Percentiles rank a stretch among this genome's conserved stretches.
phyloP scores from a whole-genome alignment of 345 rosid genomes.

The Brassica nigra region DNA sequence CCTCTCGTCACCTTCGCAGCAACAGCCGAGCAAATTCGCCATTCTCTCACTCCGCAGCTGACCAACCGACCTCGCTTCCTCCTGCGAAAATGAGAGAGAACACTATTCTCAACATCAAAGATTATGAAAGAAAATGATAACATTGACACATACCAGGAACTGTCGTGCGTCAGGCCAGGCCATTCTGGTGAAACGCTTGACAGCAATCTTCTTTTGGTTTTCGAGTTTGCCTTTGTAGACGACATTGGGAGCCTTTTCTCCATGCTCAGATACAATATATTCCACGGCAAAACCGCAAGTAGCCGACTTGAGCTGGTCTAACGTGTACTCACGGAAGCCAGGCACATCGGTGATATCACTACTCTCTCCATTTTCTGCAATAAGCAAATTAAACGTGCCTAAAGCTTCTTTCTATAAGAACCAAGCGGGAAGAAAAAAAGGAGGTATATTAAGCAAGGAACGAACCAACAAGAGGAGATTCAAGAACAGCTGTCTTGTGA shows the following conservation, averaged over 20 bases:
- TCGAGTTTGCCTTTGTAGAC: slow-evolving; percentile 87
- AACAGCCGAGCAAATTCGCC: slow-evolving; percentile 89
- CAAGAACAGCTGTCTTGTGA: slow-evolving; percentile 65
- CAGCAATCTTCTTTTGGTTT: slow-evolving; percentile 76
- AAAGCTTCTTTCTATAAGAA: not conserved
- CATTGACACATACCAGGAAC: slow-evolving; percentile 68
- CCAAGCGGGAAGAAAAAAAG: not conserved
- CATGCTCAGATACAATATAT: slow-evolving; percentile 90
- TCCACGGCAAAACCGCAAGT: slow-evolving; percentile 88
- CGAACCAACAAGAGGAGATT: slow-evolving; percentile 71
- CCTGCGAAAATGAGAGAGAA: slow-evolving; percentile 44
- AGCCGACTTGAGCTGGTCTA: slow-evolving; percentile 74
- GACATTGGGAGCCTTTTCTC: slow-evolving; percentile 92
- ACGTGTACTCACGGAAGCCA: slow-evolving; percentile 61
- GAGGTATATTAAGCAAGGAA: not conserved
- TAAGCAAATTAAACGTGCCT: slow-evolving; percentile 5
- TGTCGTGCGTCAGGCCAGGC: slow-evolving; percentile 97
- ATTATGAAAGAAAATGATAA: not conserved
- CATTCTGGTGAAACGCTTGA: slow-evolving; percentile 78
- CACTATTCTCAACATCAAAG: slow-evolving; percentile 12
- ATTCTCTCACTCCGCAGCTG: slow-evolving; percentile 71
- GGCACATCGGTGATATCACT: slow-evolving; percentile 49
- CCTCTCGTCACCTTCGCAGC: slow-evolving; percentile 86
- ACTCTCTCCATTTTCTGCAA: slow-evolving; percentile 58
- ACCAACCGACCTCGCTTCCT: slow-evolving; percentile 92